phyloP scores from a whole-genome alignment of 768 basidiomycete species.

The Hemileccinum rubropunctum region DNA sequence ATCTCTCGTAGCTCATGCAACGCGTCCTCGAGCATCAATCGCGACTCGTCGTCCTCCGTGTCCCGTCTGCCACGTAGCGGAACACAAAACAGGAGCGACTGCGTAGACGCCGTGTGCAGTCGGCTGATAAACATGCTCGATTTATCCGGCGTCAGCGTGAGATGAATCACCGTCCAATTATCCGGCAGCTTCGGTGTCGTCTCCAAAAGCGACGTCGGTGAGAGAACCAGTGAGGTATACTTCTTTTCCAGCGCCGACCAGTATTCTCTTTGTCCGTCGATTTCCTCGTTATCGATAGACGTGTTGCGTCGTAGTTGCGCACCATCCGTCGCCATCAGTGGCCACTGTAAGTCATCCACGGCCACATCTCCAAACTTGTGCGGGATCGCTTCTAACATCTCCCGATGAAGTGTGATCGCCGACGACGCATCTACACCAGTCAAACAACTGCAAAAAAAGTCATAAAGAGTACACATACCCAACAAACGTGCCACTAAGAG shows the following conservation, averaged over 20 bases:
- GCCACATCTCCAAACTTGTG: constrained; percentile 55
- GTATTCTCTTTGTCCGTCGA: constrained; percentile 44
- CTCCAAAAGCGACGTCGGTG: constrained; percentile 37
- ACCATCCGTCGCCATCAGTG: constrained; percentile 47
- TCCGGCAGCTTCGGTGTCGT: constrained; percentile 53
- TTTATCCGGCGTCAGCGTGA: constrained; percentile 81
- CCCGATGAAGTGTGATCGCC: constrained; percentile 77
- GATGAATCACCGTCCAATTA: constrained; percentile 82
- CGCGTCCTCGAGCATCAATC: constrained; percentile 75
- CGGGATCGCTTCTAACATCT: constrained; percentile 80
- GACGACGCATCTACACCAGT: constrained; percentile 59
- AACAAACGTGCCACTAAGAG: constrained; percentile 61
- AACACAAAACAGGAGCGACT: constrained; percentile 81
- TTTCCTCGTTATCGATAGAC: constrained; percentile 34
- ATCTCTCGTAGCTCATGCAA: constrained; percentile 75
- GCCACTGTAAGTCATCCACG: constrained; percentile 77
- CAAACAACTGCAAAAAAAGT: not conserved
- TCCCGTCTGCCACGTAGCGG: constrained; percentile 85
- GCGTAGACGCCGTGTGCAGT: constrained; percentile 51
- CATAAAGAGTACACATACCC: constrained; percentile 35
- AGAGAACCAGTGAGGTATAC: constrained; percentile 38
- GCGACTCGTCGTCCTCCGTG: constrained; percentile 64
- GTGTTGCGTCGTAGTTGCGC: constrained; percentile 29
- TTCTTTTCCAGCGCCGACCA: constrained; percentile 60
- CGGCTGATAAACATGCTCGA: constrained; percentile 82